Conservation (phyloP, 352 stramenopile genomes). For the Phytophthora quininea region DNA sequence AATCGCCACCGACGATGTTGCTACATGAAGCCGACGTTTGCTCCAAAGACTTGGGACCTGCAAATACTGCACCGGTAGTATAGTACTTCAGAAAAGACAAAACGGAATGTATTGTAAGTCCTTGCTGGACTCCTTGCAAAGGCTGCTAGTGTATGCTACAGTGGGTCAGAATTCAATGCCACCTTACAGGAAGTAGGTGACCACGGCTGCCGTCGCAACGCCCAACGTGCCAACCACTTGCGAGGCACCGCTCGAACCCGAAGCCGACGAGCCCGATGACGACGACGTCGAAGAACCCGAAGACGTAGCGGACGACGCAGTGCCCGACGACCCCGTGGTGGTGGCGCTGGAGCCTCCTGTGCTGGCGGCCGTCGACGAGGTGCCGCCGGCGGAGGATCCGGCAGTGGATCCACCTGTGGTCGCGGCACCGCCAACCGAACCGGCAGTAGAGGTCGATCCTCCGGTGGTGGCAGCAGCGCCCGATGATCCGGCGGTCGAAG, state of each 20-base stretch:
- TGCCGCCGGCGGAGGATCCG: conserved; percentile 4
- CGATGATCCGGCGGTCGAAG: background rate
- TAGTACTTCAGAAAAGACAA: no score
- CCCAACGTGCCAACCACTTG: conserved; percentile 12
- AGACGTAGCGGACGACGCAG: conserved; percentile 11
- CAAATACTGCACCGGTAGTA: no score
- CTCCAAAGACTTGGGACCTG: no score
- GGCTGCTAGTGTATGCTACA: background rate
- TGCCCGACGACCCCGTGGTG: conserved; percentile 10
- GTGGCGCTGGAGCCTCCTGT: conserved; percentile 7
- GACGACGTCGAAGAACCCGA: conserved; percentile 5
- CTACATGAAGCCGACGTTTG: background rate
- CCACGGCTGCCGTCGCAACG: conserved; percentile 11
- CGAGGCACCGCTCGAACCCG: conserved; percentile 22
- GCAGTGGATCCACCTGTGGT: conserved; percentile 1
- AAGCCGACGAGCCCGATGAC: conserved; percentile 8
- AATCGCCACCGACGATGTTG: conserved; percentile 47
- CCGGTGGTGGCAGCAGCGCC: background rate
- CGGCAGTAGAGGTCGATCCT: background rate
- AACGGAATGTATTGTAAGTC: no score
- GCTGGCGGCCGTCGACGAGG: background rate
- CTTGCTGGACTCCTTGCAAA: no score
- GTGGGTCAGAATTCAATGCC: background rate
- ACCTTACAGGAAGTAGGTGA: conserved; percentile 30
- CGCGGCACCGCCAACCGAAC: conserved; percentile 3